Base-by-base conservation (phyloP, 768 basidiomycete genomes). In the Boletus rubroflammeus region DNA sequence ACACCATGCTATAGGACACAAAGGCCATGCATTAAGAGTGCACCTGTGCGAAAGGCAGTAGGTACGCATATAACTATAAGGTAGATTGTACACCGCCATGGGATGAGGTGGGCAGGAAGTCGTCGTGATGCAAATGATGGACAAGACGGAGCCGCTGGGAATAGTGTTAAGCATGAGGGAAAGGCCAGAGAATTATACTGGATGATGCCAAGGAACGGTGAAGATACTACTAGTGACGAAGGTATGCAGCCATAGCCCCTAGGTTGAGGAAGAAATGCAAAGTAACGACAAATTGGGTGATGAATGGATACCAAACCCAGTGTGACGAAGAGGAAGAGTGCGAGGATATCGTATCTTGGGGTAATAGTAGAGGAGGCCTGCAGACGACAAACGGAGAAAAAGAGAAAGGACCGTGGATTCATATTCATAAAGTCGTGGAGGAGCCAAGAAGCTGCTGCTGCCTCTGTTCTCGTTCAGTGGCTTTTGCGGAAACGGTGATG, bases 401-500 rank as follows among this genome's bases (percentile, higher is more conserved):
- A 25, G 5, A 19, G 44, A 49, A 51, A 55, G n/a, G 55, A 55
- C 38, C 34, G 60, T 62, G 60, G n/a, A 38, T 55, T 53, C 42
- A 41, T 56, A 51, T 40, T 71, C 66, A 71, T 69, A 69, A 62
- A 51, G 56, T 59, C 52, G 34, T 61, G 62, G 69, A 61, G 56
- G 71, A 47, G 53, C 58, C 52, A 53, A 60, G 56, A 51, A 58
- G 56, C 21, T 65, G 67, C 34, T 56, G 57, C 52, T 67, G 62
- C 62, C 67, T 62, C 56, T 61, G 62, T 66, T 78, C 81, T 61
- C 84, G 82, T 70, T 91, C 87, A 65, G 83, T 84, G 28, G 83
- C 91, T 64, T 83, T 83, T 60, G 88, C 86, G 39, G 91, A 93
- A 49, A 93, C 77, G 15, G 92, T 93, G 63, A 93, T 84, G 66